A percentile compares a stretch with the other conserved stretches of the same genome.
Conservation (phyloP, 495 filamentous ascomycete species). For the Neurospora sp. region DNA sequence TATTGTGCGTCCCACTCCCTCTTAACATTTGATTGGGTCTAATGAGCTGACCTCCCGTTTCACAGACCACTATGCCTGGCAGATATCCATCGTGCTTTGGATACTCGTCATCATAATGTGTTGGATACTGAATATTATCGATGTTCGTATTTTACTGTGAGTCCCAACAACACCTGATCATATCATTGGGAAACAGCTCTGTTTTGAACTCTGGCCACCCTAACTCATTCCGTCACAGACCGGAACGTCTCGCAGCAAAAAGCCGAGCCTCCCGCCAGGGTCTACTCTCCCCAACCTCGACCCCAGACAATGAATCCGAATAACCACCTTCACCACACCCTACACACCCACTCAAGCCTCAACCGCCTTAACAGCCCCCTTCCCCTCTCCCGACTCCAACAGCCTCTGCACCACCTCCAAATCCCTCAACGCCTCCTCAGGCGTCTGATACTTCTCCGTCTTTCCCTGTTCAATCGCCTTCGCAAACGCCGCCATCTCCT, state of each 20-base stretch:
- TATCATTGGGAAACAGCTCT: not conserved
- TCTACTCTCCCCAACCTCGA: not conserved
- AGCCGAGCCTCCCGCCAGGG: not conserved
- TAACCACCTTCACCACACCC: not conserved
- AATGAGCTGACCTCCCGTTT: not conserved
- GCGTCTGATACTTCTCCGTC: slow-evolving; percentile 44
- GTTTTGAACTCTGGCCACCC: not conserved
- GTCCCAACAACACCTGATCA: not conserved
- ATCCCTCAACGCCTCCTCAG: slow-evolving; percentile 59
- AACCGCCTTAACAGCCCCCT: slow-evolving; percentile 27
- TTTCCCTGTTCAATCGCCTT: slow-evolving; percentile 37
- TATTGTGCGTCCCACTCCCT: slow-evolving; percentile 18
- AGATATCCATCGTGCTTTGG: slow-evolving; percentile 29
- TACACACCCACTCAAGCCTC: not conserved
- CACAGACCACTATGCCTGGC: slow-evolving; percentile 29
- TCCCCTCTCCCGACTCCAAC: slow-evolving; percentile 47
- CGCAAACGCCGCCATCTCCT: slow-evolving; percentile 59
- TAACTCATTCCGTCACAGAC: not conserved
- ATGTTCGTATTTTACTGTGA: not conserved
- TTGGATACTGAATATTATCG: slow-evolving; percentile 15
- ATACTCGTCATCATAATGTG: slow-evolving; percentile 18
- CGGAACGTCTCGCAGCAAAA: not conserved
- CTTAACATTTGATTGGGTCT: not conserved
- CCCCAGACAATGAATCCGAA: not conserved
- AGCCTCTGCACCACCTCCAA: slow-evolving; percentile 56